Percentiles rank a stretch among this genome's conserved stretches.
Evolutionary conservation across 495 filamentous ascomycete genomes (phyloP).

Genomic region (Aspergillus biplanus): DNA sequence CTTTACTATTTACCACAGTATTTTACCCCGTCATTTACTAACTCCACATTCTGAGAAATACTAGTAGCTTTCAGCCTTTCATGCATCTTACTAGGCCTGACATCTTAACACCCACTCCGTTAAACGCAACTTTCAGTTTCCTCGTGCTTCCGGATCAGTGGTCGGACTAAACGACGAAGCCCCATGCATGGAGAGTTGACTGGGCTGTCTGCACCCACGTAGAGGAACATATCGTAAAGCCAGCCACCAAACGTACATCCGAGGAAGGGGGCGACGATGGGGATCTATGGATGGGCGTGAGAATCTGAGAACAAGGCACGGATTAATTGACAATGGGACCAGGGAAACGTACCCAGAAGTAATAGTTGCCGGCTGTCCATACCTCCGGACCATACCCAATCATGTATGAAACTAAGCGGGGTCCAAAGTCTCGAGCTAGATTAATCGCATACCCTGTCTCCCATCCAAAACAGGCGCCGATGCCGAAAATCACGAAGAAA

Average conservation of each 20-base stretch:
- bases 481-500: slow-evolving; percentile 68
- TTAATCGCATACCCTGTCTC: slow-evolving; percentile 74
- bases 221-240: slow-evolving; percentile 65
- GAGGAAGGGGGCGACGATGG: slow-evolving; percentile 61
- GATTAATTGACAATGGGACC: background rate
- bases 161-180: slow-evolving; percentile 45
- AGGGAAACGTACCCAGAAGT: slow-evolving; percentile 58
- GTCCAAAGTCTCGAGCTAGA: slow-evolving; percentile 68
- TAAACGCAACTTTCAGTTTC: slow-evolving; percentile 31
- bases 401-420: slow-evolving; percentile 62
- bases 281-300: slow-evolving; percentile 33
- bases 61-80: too few species aligned
- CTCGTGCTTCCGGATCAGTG: slow-evolving; percentile 20
- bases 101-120: background rate
- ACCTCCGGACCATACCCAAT: slow-evolving; percentile 67
- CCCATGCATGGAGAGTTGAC: slow-evolving; percentile 63
- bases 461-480: slow-evolving; percentile 70
- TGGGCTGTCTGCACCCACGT: slow-evolving; percentile 57
- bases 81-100: too few species aligned
- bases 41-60: too few species aligned
- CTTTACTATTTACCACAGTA: too few species aligned
- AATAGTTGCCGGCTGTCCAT: slow-evolving; percentile 64
- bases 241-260: slow-evolving; percentile 63
- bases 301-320: background rate
- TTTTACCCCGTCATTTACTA: too few species aligned